phyloP scores from a whole-genome alignment of 805 yeast species.

The Henningerozyma blattae region DNA sequence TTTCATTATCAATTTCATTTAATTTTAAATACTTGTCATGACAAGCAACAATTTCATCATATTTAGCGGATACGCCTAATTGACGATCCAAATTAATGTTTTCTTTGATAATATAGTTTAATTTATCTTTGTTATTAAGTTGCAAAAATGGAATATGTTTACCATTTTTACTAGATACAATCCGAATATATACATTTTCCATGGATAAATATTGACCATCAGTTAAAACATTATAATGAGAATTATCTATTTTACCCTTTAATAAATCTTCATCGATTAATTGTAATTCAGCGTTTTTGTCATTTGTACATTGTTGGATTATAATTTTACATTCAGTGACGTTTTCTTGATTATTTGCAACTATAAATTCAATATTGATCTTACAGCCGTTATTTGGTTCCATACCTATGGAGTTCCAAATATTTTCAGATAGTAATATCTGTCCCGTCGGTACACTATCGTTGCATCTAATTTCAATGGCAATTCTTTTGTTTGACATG shows the following conservation, averaged over 20 bases:
- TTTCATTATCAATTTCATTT: slow-evolving; percentile 1
- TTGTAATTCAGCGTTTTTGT: neutral
- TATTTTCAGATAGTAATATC: neutral
- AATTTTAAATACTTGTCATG: too few species aligned
- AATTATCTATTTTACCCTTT: neutral
- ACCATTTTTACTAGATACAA: neutral
- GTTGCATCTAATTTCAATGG: neutral
- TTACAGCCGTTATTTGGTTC: too few species aligned
- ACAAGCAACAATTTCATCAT: too few species aligned
- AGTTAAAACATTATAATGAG: too few species aligned
- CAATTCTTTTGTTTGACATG: neutral
- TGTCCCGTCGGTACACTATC: neutral
- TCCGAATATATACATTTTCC: neutral
- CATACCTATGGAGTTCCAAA: neutral
- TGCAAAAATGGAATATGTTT: neutral
- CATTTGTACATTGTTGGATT: neutral
- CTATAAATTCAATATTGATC: too few species aligned
- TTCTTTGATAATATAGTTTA: too few species aligned
- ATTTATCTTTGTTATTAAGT: too few species aligned
- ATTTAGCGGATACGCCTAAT: too few species aligned
- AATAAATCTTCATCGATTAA: neutral
- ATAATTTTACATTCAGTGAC: slow-evolving; percentile 13
- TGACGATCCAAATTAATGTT: too few species aligned
- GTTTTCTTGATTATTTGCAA: slow-evolving; percentile 12
- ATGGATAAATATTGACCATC: neutral